Evolutionary conservation across 2,329 filamentous ascomycete genomes (phyloP).

Genomic region (Stylonectria norvegica): DNA sequence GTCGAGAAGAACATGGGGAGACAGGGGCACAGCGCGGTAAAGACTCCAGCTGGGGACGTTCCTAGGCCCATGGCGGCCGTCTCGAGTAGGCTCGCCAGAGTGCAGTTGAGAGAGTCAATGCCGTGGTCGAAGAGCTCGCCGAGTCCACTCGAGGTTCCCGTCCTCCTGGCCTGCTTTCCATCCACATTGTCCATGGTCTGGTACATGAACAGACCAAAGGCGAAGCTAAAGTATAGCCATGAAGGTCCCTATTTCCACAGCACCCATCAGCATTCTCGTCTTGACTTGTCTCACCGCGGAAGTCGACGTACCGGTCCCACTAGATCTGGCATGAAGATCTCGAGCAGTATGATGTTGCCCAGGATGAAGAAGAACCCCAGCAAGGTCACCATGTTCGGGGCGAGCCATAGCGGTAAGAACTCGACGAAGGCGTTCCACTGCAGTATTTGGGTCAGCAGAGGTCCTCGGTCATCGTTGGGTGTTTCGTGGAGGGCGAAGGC

Average conservation of each 20-base stretch:
- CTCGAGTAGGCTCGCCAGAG: slow-evolving; percentile 83
- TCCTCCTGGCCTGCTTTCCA: slow-evolving; percentile 93
- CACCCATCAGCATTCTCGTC: background rate
- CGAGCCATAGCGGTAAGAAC: slow-evolving; percentile 89
- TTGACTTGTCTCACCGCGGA: background rate
- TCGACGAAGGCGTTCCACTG: slow-evolving; percentile 98
- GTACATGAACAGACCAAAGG: slow-evolving; percentile 95
- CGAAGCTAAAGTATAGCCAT: slow-evolving; percentile 96
- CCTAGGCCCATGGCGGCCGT: slow-evolving; percentile 92
- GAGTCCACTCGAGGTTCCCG: slow-evolving; percentile 88
- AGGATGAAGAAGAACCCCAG: slow-evolving; percentile 94
- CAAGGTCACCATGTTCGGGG: slow-evolving; percentile 95
- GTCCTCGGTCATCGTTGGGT: background rate
- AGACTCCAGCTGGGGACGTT: slow-evolving; percentile 77
- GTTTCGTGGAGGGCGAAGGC: slow-evolving; percentile 9
- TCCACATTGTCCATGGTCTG: slow-evolving; percentile 99
- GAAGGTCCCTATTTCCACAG: slow-evolving; percentile 61
- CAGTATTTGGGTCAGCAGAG: background rate
- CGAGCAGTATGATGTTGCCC: slow-evolving; percentile 70
- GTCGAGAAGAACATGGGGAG: slow-evolving; percentile 99
- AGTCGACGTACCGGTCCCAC: slow-evolving; percentile 70
- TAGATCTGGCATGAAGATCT: slow-evolving; percentile 82
- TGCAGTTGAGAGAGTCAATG: slow-evolving; percentile 97
- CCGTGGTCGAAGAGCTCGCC: slow-evolving; percentile 98
- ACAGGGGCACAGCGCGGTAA: slow-evolving; percentile 87